Conservation (phyloP, 139 green algal species). For the Mychonastes homosphaera region DNA sequence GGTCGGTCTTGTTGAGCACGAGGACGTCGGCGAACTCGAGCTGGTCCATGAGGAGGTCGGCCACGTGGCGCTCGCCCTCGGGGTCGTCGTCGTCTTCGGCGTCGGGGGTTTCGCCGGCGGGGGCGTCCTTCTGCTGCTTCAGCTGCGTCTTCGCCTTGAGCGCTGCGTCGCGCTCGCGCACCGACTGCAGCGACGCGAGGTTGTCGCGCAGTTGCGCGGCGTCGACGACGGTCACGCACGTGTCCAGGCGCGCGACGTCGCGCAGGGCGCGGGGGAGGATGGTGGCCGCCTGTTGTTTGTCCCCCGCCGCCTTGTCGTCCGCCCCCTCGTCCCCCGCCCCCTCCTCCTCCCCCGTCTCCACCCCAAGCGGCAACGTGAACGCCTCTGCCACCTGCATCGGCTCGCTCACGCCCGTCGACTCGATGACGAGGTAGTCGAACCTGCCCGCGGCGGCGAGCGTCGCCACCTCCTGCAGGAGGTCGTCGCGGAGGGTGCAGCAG, state of each 20-base stretch:
- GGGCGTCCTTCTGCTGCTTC: background rate
- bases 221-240: slow-evolving; percentile 52
- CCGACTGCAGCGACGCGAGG: slow-evolving; percentile 14
- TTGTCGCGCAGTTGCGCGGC: slow-evolving; percentile 20
- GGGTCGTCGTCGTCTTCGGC: slow-evolving; percentile 10
- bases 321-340: background rate
- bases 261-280: slow-evolving; percentile 1
- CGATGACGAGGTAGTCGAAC: slow-evolving; percentile 70
- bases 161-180: too few species aligned
- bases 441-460: slow-evolving; percentile 5
- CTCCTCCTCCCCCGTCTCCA: background rate
- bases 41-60: slow-evolving; percentile 52
- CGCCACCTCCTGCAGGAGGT: slow-evolving; percentile 50
- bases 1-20: slow-evolving; percentile 56
- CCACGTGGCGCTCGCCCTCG: slow-evolving; percentile 30
- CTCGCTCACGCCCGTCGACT: slow-evolving; percentile 64
- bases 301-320: background rate
- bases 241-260: slow-evolving; percentile 25
- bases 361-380: slow-evolving; percentile 28
- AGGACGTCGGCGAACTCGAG: slow-evolving; percentile 70
- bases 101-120: background rate
- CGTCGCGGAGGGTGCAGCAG: slow-evolving; percentile 63
- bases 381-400: slow-evolving; percentile 47
- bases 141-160: too few species aligned
- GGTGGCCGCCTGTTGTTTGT: background rate